These are phyloP conservation scores for Suhomyces sp. DNA, from an alignment of 805 yeast species.

Conservation along the genomic window DNA sequence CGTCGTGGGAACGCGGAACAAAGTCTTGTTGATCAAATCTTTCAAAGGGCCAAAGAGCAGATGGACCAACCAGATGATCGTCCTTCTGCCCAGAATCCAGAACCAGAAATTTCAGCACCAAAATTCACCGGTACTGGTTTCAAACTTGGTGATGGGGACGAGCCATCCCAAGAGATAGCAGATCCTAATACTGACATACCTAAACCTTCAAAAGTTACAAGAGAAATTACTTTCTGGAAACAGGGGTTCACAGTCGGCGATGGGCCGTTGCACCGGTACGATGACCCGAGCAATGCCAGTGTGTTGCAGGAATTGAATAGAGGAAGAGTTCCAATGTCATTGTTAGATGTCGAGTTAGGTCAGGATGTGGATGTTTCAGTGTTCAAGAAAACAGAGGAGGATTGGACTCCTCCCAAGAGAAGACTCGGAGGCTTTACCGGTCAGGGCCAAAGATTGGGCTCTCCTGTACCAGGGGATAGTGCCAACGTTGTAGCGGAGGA, in stretches of 20 bases:
- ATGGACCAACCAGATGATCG: slow-evolving; percentile 38
- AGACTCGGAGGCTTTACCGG: slow-evolving; percentile 71
- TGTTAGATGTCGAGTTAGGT: slow-evolving; percentile 80
- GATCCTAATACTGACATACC: slow-evolving; percentile 27
- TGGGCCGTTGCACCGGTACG: slow-evolving; percentile 81
- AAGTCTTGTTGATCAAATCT: slow-evolving; percentile 64
- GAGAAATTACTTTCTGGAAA: slow-evolving; percentile 92
- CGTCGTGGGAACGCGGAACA: slow-evolving; percentile 26
- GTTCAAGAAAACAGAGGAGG: slow-evolving; percentile 77
- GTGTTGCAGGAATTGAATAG: slow-evolving; percentile 77
- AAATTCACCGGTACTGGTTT: slow-evolving; percentile 52
- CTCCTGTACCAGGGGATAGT: slow-evolving; percentile 79
- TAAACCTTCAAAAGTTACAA: slow-evolving; percentile 52
- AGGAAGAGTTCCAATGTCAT: slow-evolving; percentile 87
- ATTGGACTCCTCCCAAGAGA: slow-evolving; percentile 67
- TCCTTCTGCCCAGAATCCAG: slow-evolving; percentile 30
- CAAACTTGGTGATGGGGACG: slow-evolving; percentile 49
- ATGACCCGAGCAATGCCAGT: slow-evolving; percentile 84
- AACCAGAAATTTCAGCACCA: slow-evolving; percentile 16
- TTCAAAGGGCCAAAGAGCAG: slow-evolving; percentile 56
- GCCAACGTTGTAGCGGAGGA: slow-evolving; percentile 12
- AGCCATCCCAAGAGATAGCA: slow-evolving; percentile 33
- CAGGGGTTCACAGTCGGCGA: slow-evolving; percentile 96
- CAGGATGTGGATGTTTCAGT: slow-evolving; percentile 93
- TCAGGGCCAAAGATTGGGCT: slow-evolving; percentile 80